Percentiles rank a stretch among this genome's conserved stretches.
These are phyloP conservation scores for Cyclotella baltica DNA, from an alignment of 108 stramenopile species.

Conservation along the genomic window DNA sequence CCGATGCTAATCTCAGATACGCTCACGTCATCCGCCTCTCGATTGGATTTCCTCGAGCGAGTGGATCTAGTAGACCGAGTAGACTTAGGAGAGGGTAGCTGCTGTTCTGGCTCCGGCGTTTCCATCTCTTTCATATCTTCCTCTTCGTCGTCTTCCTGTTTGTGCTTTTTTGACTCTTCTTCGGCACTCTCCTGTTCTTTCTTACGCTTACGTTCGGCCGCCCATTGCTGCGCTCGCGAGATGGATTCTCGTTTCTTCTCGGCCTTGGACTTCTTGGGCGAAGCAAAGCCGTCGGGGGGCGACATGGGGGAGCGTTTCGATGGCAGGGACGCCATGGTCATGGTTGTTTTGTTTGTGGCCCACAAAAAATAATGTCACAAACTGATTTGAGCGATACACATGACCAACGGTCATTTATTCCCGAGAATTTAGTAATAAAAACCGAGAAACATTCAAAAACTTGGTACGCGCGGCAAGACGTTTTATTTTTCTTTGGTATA, in stretches of 20 bases:
- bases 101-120: too few species aligned
- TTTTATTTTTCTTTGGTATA: too few species aligned
- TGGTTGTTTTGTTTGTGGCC: too few species aligned
- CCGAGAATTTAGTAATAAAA: too few species aligned
- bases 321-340: slow-evolving; percentile 6
- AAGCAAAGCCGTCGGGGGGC: neutral
- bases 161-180: neutral
- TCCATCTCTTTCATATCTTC: slow-evolving; percentile 24
- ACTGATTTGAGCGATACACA: too few species aligned
- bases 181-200: slow-evolving; percentile 7
- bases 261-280: slow-evolving; percentile 32
- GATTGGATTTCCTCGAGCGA: neutral
- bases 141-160: neutral
- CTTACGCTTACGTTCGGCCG: slow-evolving; percentile 28
- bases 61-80: neutral
- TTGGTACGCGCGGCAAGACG: too few species aligned
- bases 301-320: slow-evolving; percentile 7
- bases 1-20: slow-evolving; percentile 14
- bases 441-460: too few species aligned
- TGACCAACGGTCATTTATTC: too few species aligned
- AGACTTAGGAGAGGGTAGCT: slow-evolving; percentile 16
- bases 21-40: slow-evolving; percentile 2
- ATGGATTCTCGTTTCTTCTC: slow-evolving; percentile 20
- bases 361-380: too few species aligned
- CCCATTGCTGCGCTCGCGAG: slow-evolving; percentile 29